Evolutionary conservation across 78 protist genomes (phyloP), one percentile per base, ranked within the genome.

Genomic region (Dictyostelium intermedium): DNA sequence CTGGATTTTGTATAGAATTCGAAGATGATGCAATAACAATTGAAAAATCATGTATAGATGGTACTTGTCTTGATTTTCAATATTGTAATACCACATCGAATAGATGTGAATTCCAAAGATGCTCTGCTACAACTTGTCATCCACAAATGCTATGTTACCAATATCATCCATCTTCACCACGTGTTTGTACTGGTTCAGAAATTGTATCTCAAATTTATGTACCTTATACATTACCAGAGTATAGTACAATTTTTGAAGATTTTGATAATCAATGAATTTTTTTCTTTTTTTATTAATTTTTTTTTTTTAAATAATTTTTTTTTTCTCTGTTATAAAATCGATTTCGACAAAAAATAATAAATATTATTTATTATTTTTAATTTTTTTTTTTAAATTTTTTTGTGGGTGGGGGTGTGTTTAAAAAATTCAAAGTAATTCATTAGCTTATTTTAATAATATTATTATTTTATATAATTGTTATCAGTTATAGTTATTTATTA

Each of bases 1-100:
- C 76, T 56, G 82, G 70, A 27, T 20, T 85, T 27, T 85, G 92
- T 76, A n/a, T 79, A 2, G 92, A 85, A 53, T 85, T 74, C 73
- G 25, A 41, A 2, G 30, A 9, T 20, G 35, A 32, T 7, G 7
- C 30, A 7, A 0, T 11, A 2, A 3, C 2, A 37, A 13, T 7
- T 41, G 83, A 20, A 20, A 7, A 39, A 6, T 32, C 78, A 3
- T 85, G 92, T 25, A 45, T 35, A 37, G 83, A 30, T 50, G 69
- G 39, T 0, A 56, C 39, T 35, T 85, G 92, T 86, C n/a, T 86
- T 13, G 27, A 43, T 18, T 20, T 27, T 9, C 92, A 86, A 69
- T 60, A 25, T 60, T 86, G 92, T 60, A 86, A 86, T 41, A 11
- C 39, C 0, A 50, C 27, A 4, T 39, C 79, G 0, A 5, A 78